Conservation (phyloP, 805 yeast species). For the Saccharomycopsis fibuligera region DNA sequence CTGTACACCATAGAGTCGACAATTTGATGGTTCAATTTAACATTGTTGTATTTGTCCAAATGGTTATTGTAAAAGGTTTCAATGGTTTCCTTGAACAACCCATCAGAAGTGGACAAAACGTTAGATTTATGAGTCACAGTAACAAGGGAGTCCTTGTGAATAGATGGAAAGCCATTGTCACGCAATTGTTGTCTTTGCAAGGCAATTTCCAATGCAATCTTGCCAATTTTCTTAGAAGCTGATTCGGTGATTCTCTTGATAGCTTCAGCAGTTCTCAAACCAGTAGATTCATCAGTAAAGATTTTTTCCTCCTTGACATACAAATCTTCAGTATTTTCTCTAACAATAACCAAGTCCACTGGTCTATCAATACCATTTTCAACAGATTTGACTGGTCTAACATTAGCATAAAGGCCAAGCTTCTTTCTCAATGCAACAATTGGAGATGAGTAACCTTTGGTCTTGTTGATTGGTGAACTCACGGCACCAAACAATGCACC, state of each 20-base stretch:
- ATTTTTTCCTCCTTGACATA: constrained; percentile 90
- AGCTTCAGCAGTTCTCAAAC: constrained; percentile 92
- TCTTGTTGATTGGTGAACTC: constrained; percentile 88
- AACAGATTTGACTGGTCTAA: constrained; percentile 95
- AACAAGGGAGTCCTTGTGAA: constrained; percentile 44
- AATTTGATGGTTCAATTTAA: constrained; percentile 86
- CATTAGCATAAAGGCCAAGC: constrained; percentile 91
- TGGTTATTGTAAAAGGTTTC: constrained; percentile 45
- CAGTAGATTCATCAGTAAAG: constrained; percentile 61
- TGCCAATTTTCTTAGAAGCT: constrained; percentile 82
- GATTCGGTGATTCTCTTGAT: constrained; percentile 90
- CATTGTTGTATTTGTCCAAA: constrained; percentile 38
- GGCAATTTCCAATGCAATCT: constrained; percentile 89
- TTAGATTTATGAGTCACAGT: constrained; percentile 97
- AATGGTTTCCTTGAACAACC: constrained; percentile 89
- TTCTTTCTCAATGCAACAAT: constrained; percentile 97
- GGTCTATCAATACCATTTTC: constrained; percentile 71
- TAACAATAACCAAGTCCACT: constrained; percentile 94
- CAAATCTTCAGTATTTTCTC: constrained; percentile 97
- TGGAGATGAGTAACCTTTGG: constrained; percentile 95
- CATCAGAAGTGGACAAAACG: constrained; percentile 88
- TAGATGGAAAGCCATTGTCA: constrained; percentile 49
- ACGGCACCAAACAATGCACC: constrained; percentile 99
- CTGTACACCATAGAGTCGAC: constrained; percentile 99
- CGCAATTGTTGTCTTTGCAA: constrained; percentile 81